Conservation (phyloP, 202 grass and related monocot species). For the Panicum virgatum region DNA sequence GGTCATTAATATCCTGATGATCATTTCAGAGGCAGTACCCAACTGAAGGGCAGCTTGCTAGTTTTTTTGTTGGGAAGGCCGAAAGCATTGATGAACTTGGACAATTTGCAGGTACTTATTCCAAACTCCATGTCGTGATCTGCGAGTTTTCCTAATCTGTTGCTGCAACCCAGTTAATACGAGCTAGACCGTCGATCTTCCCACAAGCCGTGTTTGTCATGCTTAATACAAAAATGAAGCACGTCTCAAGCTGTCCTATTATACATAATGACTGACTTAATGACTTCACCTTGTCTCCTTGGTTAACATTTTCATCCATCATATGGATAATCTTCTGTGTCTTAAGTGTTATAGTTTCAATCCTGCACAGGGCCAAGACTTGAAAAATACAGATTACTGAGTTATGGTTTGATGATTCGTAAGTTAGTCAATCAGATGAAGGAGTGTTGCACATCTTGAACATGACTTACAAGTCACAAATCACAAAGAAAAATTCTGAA, state of each 20-base stretch:
- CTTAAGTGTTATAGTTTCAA: background rate
- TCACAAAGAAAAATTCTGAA: background rate
- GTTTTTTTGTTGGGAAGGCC: background rate
- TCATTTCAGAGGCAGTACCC: background rate
- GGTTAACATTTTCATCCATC: background rate
- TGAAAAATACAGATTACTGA: background rate
- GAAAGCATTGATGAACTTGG: constrained; percentile 26
- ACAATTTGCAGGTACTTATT: constrained; percentile 20
- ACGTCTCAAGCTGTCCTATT: constrained; percentile 18
- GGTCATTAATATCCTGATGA: background rate
- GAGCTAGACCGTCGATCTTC: constrained; percentile 17
- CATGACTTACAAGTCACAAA: background rate
- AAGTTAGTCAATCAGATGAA: background rate
- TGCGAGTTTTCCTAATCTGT: no score
- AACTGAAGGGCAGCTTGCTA: constrained; percentile 32
- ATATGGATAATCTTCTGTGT: background rate
- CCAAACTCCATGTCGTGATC: constrained; percentile 19
- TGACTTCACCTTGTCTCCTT: constrained; percentile 3
- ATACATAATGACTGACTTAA: constrained; percentile 1
- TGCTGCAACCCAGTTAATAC: constrained; percentile 12
- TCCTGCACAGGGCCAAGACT: background rate
- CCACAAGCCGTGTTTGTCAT: constrained; percentile 11
- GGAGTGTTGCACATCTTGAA: background rate
- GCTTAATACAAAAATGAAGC: constrained; percentile 28
- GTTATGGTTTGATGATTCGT: background rate